Base-by-base conservation (phyloP, 1,284 basidiomycete genomes). In the Prillingera fragicola region DNA sequence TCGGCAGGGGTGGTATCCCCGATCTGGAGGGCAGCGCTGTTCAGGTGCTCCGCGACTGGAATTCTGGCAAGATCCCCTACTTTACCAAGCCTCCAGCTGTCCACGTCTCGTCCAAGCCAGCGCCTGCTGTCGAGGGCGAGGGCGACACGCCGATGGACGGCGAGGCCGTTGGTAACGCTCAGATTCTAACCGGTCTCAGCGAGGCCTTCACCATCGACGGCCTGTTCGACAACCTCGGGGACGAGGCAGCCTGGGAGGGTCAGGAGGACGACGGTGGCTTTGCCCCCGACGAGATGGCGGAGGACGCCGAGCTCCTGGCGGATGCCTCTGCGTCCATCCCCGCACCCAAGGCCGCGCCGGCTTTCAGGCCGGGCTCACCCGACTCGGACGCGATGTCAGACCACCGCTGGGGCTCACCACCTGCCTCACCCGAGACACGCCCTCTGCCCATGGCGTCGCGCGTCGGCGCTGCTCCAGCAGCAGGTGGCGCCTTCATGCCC, bases 41-140 rank as follows among this genome's bases (percentile, higher is more conserved):
- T 23, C 82, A 84, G 13, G 78, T 97, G n/a, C 71, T 98, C 4
- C 80, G 78, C 36, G 94, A 98, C 67, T 97, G 94, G 92, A 97
- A 97, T 63, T 81, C 87, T 53, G 90, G 96, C 60, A 91, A 90
- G 63, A 96, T 97, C 21, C 84, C 85, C 0, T 97, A 89, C 72
- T 86, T 78, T 71, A 87, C 88, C 1, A 67, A 75, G 1, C 87
- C 91, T 3, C 92, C 94, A 0, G 63, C 74, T 3, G 65, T 87
- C 3, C 88, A 90, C 62, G 81, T 84, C 0, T 56, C 58, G 13
- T 33, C 48, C 2, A 38, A 41, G 8, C 46, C 47, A 1, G 36
- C 29, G n/a, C 37, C 47, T 8, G 43, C 38, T 1, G 51, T 45
- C 15, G 54, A 47, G 14, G 58, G 52, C 5, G 50, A 43, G 12